These are phyloP conservation scores for Veloporphyrellus conicus DNA, from an alignment of 1,284 basidiomycete species.

Conservation along the genomic window DNA sequence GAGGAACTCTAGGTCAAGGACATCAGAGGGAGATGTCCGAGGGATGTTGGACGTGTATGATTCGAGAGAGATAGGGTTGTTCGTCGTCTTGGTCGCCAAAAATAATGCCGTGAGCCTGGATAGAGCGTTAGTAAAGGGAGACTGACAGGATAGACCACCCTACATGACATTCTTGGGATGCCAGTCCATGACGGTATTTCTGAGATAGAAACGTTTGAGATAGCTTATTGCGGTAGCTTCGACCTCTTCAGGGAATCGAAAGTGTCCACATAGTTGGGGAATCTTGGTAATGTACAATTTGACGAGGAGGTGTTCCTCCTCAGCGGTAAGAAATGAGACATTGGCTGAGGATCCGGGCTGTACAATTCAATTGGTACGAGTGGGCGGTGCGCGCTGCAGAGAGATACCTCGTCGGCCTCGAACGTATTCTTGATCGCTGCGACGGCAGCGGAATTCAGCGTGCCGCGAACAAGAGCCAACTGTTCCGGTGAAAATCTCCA, in stretches of 20 bases:
- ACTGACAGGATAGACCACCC: slow-evolving; percentile 28
- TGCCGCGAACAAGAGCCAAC: slow-evolving; percentile 54
- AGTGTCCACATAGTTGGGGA: slow-evolving; percentile 78
- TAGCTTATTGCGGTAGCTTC: slow-evolving; percentile 90
- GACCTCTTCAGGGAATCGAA: slow-evolving; percentile 87
- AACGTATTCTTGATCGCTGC: slow-evolving; percentile 70
- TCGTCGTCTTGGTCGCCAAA: slow-evolving; percentile 95
- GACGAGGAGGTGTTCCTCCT: slow-evolving; percentile 86
- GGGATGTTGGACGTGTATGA: slow-evolving; percentile 78
- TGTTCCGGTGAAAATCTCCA: slow-evolving; percentile 80
- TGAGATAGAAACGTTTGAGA: slow-evolving; percentile 94
- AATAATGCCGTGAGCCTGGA: slow-evolving; percentile 91
- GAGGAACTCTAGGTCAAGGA: slow-evolving; percentile 91
- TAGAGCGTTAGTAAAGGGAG: slow-evolving; percentile 4
- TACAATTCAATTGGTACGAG: slow-evolving; percentile 10
- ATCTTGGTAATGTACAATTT: slow-evolving; percentile 87
- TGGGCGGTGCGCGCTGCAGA: slow-evolving; percentile 4
- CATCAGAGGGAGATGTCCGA: slow-evolving; percentile 73
- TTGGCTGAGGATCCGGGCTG: slow-evolving; percentile 25
- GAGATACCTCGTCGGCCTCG: slow-evolving; percentile 72
- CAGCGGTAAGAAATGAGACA: slow-evolving; percentile 43
- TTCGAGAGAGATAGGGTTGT: slow-evolving; percentile 85
- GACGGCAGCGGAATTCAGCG: slow-evolving; percentile 73
- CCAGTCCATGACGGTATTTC: slow-evolving; percentile 99
- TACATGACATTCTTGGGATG: slow-evolving; percentile 98